Percentiles rank a stretch among this genome's conserved stretches.
These are phyloP conservation scores for Psidium friedrichsthalianum DNA, from an alignment of 345 rosid genomes.

Conservation along the genomic window DNA sequence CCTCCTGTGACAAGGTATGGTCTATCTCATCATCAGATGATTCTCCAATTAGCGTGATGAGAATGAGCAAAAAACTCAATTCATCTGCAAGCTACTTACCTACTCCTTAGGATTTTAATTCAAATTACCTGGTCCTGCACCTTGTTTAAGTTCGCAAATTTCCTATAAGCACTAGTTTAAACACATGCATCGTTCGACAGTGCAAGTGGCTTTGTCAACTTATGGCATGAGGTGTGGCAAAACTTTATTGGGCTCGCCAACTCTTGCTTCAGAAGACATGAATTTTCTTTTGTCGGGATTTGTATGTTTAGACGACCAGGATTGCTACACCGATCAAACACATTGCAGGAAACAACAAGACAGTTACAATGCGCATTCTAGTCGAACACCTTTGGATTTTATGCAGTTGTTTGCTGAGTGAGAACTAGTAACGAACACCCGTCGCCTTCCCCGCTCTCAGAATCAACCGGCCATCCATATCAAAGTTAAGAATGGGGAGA, in stretches of 20 bases:
- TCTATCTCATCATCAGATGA: not conserved
- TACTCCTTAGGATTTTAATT: not conserved
- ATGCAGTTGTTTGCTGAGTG: not conserved
- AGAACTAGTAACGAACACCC: not conserved
- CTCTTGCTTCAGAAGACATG: not conserved
- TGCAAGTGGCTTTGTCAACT: not conserved
- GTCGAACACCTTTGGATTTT: not conserved
- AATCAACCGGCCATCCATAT: constrained; percentile 50
- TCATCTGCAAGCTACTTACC: not conserved
- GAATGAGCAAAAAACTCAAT: not conserved
- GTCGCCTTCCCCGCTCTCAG: not conserved
- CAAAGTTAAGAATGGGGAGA: constrained; percentile 45
- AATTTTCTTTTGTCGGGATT: not conserved
- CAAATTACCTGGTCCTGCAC: not conserved
- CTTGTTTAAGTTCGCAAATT: not conserved
- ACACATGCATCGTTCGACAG: not conserved
- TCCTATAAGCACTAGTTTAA: not conserved
- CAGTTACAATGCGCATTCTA: not conserved
- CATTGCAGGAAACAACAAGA: not conserved
- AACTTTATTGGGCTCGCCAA: not conserved
- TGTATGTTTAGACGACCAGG: not conserved
- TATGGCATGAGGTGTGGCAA: not conserved
- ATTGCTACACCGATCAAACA: not conserved
- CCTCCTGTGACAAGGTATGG: no score
- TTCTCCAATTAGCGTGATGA: not conserved